Evolutionary conservation across 768 basidiomycete species (phyloP), one percentile per base, ranked within the genome.

Genomic region (Leccinum boreale): DNA sequence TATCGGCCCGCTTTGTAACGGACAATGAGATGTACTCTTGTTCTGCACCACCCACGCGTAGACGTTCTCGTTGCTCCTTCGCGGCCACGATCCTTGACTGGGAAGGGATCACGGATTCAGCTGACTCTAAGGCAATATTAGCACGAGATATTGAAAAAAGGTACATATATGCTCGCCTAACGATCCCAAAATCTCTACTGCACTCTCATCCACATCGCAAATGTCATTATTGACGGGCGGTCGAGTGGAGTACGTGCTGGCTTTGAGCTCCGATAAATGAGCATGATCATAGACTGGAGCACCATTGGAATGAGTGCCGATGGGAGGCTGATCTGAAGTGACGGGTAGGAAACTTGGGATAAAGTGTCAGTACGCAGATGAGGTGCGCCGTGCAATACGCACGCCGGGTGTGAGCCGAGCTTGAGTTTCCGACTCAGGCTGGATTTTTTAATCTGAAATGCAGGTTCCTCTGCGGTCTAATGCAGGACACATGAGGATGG

Each of bases 21-120:
- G 89, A 85, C 15, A 94, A 72, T 0, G 92, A 91, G 23, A 94
- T 89, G 62, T 81, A 94, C 29, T 93, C 92, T 44, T 89, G 86
- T 53, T 73, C 68, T 74, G 73, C 72, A 29, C 76, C 77, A 3
- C 74, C 75, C 29, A 78, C 77, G 17, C 88, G 82, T 17, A 91
- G 62, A 26, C 85, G 83, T 58, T 89, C 87, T 42, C 92, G 81
- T 58, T 84, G 85, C 66, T 92, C 86, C 69, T 85, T 92, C 10
- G 89, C 90, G 10, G 82, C 81, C 57, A 80, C 73, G 28, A 94
- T 85, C 12, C 85, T 82, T 17, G 89, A 86, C 59, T 85, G 84
- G 5, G 88, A 82, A 5, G 86, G 90, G 49, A 92, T 90, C 35
- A 72, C 67, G 1, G 82, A 73, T 28, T 78, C 78, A 14, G 65